Conservation (phyloP, 108 stramenopile genomes). For the Skeletonema potamos region DNA sequence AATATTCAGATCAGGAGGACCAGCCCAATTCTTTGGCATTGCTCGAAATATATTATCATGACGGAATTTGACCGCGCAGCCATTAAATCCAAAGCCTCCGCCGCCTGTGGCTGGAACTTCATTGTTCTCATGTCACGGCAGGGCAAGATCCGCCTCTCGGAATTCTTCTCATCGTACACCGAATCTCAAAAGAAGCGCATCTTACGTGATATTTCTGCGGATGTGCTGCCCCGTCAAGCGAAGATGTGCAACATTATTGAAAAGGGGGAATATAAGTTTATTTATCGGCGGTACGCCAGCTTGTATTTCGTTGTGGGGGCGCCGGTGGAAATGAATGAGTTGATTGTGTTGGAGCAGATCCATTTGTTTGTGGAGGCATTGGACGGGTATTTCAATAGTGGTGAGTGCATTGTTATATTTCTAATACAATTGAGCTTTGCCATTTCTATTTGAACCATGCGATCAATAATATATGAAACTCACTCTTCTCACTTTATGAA, state of each 20-base stretch:
- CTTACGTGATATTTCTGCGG: conserved; percentile 89
- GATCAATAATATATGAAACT: not conserved
- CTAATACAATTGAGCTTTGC: conserved; percentile 18
- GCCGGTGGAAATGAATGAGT: conserved; percentile 80
- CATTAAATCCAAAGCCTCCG: conserved; percentile 47
- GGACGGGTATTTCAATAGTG: conserved; percentile 93
- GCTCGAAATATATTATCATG: conserved; percentile 13
- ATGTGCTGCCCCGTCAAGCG: conserved; percentile 93
- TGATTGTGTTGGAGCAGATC: conserved; percentile 93
- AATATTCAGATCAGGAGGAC: no score
- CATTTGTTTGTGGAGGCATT: conserved; percentile 98
- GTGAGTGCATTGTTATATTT: conserved; percentile 42
- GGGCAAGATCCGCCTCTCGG: conserved; percentile 83
- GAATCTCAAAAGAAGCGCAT: conserved; percentile 90
- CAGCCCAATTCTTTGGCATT: not conserved
- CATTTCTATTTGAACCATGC: not conserved
- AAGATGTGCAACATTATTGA: conserved; percentile 99
- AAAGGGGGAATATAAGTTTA: conserved; percentile 94
- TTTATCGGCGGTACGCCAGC: conserved; percentile 86
- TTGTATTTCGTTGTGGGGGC: conserved; percentile 88
- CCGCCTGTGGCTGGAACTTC: conserved; percentile 77
- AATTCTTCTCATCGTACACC: conserved; percentile 86
- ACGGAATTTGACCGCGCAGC: conserved; percentile 26
- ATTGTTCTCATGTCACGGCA: conserved; percentile 87
- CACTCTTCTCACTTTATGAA: conserved; percentile 1